Percentiles rank a stretch among this genome's conserved stretches.
Evolutionary conservation across 305 asterid species (phyloP).

Genomic region (Striga hermonthica): DNA sequence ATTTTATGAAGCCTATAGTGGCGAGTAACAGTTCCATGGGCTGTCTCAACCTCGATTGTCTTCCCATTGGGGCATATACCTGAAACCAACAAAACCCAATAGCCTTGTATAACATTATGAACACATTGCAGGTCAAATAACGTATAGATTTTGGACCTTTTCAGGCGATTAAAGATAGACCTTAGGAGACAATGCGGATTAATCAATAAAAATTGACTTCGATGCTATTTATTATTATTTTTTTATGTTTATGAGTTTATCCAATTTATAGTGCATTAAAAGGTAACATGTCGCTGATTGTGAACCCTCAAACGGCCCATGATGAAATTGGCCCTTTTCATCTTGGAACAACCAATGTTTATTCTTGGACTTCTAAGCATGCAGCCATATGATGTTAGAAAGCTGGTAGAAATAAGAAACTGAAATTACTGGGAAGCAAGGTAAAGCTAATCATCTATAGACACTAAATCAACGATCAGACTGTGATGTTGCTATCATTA

Average conservation of each 20-base stretch:
- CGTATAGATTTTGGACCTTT: no score
- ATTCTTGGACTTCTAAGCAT: constrained; percentile 77
- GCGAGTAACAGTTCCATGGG: constrained; percentile 98
- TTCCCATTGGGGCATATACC: constrained; percentile 98
- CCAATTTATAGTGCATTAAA: no score
- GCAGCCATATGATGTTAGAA: constrained; percentile 30
- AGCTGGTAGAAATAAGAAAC: constrained; percentile 16
- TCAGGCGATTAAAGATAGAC: no score
- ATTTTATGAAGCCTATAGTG: constrained; percentile 95
- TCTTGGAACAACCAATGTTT: constrained; percentile 96
- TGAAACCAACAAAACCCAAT: constrained; percentile 37
- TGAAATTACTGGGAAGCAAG: constrained; percentile 21
- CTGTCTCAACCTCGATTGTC: constrained; percentile 99
- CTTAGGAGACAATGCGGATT: no score
- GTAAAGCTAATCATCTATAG: constrained; percentile 14
- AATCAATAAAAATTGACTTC: no score
- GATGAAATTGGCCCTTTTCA: constrained; percentile 90
- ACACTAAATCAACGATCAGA: constrained; percentile 21
- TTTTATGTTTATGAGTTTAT: no score
- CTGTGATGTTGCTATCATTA: not conserved
- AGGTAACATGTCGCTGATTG: constrained; percentile 95
- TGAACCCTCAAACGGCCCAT: constrained; percentile 88
- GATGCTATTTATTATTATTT: no score
- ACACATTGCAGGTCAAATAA: no score
- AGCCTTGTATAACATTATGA: no score